Evolutionary conservation across 805 yeast species (phyloP), one percentile per base, ranked within the genome.

Genomic region (Candida corydali): DNA sequence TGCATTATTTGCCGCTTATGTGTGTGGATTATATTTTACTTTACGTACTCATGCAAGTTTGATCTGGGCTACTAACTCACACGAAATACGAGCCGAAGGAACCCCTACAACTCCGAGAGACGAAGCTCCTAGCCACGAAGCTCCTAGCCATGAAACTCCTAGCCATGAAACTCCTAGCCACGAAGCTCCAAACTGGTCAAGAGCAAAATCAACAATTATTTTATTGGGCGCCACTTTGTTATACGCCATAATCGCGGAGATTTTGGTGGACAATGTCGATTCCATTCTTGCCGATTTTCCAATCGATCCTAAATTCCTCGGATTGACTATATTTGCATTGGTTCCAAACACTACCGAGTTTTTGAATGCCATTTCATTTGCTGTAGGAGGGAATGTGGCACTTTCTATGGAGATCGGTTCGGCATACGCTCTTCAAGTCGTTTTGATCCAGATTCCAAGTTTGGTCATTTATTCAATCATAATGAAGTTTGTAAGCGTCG

Each of bases 321-420:
- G 98, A 5, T 70, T 93, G 47, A 91, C 98, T 0, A 84, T 93
- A 2, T 93, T 93, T 65, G 98, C 98, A 0, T 66, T 93, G 29
- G 96, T 93, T 18, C 98, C 98, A 9, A 93, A 89, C 54, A 87
- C 98, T 5, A 93, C 98, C 0, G 98, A 93, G 62, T 93, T 93
- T 51, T 73, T 93, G 40, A 93, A 93, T 61, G 98, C 98, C 50
- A 89, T 93, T 39, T 88, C 96, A 17, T 93, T 93, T 66, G 98
- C 98, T 0, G 78, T 87, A 48, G 80, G 91, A 49, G 98, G 98
- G 1, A 93, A 93, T 48, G 96, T 93, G 37, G 96, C 98, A 0
- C 67, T 93, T 31, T 86, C 96, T 2, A 86, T 93, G 95, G 98
- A 93, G 56, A 93, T 93, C 59, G 98, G 98, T 42, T 81, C 95